Evolutionary conservation across 768 basidiomycete species (phyloP).

Genomic region (Mrakia blollopis): DNA sequence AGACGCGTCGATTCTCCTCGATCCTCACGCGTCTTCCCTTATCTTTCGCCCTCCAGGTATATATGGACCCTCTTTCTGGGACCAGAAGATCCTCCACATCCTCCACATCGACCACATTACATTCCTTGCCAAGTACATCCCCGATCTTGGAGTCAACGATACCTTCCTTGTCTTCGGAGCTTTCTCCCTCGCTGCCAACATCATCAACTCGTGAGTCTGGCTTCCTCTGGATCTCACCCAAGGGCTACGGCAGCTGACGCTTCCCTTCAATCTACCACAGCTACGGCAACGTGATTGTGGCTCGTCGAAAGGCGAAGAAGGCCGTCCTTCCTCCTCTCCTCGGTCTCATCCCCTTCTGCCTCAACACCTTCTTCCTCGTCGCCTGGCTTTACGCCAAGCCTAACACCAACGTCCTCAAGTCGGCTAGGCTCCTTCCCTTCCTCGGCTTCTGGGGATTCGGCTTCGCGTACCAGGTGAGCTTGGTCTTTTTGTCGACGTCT

Average conservation of each 20-base stretch:
- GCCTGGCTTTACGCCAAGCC: constrained; percentile 71
- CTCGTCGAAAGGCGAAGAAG: constrained; percentile 48
- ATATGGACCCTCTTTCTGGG: constrained; percentile 32
- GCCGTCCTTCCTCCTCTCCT: constrained; percentile 55
- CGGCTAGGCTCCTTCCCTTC: constrained; percentile 77
- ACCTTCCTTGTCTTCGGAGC: constrained; percentile 77
- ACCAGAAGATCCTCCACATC: constrained; percentile 18
- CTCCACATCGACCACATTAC: constrained; percentile 18
- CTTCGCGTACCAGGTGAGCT: constrained; percentile 33
- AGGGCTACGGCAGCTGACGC: no score
- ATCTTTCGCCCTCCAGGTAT: background rate
- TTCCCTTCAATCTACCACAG: constrained; percentile 45
- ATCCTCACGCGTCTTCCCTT: no score
- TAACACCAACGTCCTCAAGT: constrained; percentile 64
- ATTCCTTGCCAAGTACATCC: constrained; percentile 11
- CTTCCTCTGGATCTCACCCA: no score
- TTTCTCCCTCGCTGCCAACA: constrained; percentile 70
- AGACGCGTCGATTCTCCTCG: no score
- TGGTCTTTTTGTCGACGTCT: background rate
- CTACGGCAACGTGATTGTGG: constrained; percentile 73
- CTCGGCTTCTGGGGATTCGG: constrained; percentile 77
- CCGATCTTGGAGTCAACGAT: constrained; percentile 70
- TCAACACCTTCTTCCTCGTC: constrained; percentile 65
- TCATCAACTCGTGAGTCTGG: constrained; percentile 59
- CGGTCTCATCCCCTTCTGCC: constrained; percentile 72